Percentiles rank a stretch among this genome's conserved stretches.
phyloP scores from a whole-genome alignment of 805 yeast species.

The Millerozyma miso region DNA sequence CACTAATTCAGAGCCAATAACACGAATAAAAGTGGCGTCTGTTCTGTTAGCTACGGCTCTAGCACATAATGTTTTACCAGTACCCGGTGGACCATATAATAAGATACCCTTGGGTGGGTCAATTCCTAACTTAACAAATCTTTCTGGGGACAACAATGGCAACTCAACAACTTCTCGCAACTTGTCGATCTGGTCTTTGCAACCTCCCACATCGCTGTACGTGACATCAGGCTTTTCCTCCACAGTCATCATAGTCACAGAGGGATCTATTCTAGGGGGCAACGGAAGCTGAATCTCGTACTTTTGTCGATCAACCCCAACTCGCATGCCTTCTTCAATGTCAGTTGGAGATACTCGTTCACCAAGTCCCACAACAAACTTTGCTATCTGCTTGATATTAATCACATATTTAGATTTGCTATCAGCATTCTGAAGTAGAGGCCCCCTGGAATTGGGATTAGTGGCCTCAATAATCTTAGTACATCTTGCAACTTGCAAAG shows the following conservation, averaged over 20 bases:
- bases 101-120: slow-evolving; percentile 99
- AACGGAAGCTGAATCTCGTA: slow-evolving; percentile 95
- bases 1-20: slow-evolving; percentile 96
- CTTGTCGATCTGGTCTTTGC: slow-evolving; percentile 97
- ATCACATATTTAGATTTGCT: slow-evolving; percentile 91
- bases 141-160: slow-evolving; percentile 90
- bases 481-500: slow-evolving; percentile 97
- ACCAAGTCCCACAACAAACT: slow-evolving; percentile 93
- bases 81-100: slow-evolving; percentile 97
- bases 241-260: slow-evolving; percentile 99
- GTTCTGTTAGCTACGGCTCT: slow-evolving; percentile 99
- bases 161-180: slow-evolving; percentile 93
- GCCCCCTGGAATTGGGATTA: slow-evolving; percentile 29
- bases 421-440: slow-evolving; percentile 54
- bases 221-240: slow-evolving; percentile 99
- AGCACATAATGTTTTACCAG: slow-evolving; percentile 97
- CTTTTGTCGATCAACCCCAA: slow-evolving; percentile 96
- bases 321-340: slow-evolving; percentile 99
- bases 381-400: slow-evolving; percentile 96
- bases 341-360: slow-evolving; percentile 98
- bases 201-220: slow-evolving; percentile 97
- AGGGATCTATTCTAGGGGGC: slow-evolving; percentile 97
- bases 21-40: slow-evolving; percentile 97
- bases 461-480: slow-evolving; percentile 85
- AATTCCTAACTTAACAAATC: slow-evolving; percentile 94